Evolutionary conservation across 139 green algal genomes (phyloP), one percentile per base, ranked within the genome.

Genomic region (Pseudopediastrum boryanum): DNA sequence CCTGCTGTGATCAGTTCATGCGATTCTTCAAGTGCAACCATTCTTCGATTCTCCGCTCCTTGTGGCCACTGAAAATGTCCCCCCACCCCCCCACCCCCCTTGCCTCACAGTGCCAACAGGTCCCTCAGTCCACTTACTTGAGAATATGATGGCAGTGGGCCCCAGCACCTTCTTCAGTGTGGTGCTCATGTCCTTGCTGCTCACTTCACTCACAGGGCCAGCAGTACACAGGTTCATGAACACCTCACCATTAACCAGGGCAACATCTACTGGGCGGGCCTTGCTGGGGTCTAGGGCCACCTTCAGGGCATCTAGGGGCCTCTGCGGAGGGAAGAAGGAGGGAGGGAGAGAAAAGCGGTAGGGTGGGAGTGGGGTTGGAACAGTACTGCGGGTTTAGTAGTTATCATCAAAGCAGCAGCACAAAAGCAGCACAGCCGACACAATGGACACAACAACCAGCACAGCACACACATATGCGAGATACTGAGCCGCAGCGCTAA

Each of bases 191-290:
- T 23, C 64, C 51, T 75, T 76, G 76, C 50, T 71, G 64, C 64
- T 75, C 43, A 80, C 73, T 21, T 72, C 73, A 39, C 54, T 71
- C 23, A 80, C 73, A 36, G 73, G 73, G 12, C 73, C 73, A 65
- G 61, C 61, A 42, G 61, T 35, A 41, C 9, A 9, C 9, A 23
- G 23, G 64, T 54, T 41, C 25, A 52, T 5, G 25, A 52, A 10
- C 46, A 83, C 76, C 76, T 82, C 69, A 10, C 78, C 78, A 38
- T 87, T 87, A 36, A 85, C 35, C 31, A 85, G 80, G 43, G 77
- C 85, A 68, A 85, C 75, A 46, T 89, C 80, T 2, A 89, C 48
- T 16, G 74, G 78, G 13, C 35, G 48, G 6, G 74, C 72, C 33
- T 61, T 79, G 61, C 64, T 42, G 42, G 77, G 74, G 44, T 80